Base-by-base conservation (phyloP, 257 asterid genomes). In the Nicotiana obtusifolia region DNA sequence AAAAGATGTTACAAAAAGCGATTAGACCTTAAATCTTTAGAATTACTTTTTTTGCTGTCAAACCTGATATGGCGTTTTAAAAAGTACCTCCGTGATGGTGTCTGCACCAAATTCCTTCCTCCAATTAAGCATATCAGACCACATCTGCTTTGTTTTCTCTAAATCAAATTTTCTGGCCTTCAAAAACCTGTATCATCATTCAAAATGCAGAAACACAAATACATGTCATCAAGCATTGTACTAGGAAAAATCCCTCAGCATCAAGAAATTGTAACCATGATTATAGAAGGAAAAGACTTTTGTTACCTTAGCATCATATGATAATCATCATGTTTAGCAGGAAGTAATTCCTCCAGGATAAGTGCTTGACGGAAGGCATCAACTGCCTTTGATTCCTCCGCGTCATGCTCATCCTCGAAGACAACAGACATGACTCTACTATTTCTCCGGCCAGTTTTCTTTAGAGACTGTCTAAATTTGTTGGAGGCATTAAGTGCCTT, bases 101-200 rank as follows among this genome's bases (percentile, higher is more conserved):
- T 96, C 99, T 4, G 91, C 87, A 31, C 91, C 92, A 62, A 94
- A 96, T 37, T 94, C 98, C 88, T 96, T 96, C 92, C 99, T 94
- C 99, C 99, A 96, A 16, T 87, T 91, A 75, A 96, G 85, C 98
- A 94, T 94, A 87, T 96, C 99, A 67, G 88, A 83, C 99, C 99
- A 96, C 99, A 96, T 96, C 87, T 90, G 96, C 89, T 94, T 94
- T 68, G 99, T 68, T 83, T 96, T 96, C 87, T 94, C 97, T 20
- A 94, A 73, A 81, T 94, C 98, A 60, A 96, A 90, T 78, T 90
- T 94, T 86, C 99, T 90, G 79, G 98, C 99, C 91, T 81, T 93
- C 89, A 96, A 79, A 86, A 96, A 96, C 91, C 99, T 93, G 89
- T 30, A 69, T 47, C 81, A 81, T 67, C 80, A 76, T 66, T 37